Base-by-base conservation (phyloP, 2,329 filamentous ascomycete genomes). In the Phoma sp. region DNA sequence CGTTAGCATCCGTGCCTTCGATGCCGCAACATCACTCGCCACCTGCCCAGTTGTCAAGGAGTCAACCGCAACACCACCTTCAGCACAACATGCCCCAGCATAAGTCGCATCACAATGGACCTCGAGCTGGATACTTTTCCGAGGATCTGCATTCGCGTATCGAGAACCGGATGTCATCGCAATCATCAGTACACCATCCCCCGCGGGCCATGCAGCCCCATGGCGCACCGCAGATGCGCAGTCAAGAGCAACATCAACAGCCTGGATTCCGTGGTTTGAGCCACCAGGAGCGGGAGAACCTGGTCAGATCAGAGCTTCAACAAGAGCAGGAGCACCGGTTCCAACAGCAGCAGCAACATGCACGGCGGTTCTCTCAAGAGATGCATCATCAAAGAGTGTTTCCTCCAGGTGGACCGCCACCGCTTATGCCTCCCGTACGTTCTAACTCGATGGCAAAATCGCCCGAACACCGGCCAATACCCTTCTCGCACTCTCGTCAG, bases 61-160 rank as follows among this genome's bases (percentile, higher is more conserved):
- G 53, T 12, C 67, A 66, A 24, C 53, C 64, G n/a, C 69, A 69
- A 35, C 64, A 71, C 32, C 69, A 65, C 40, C 68, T 67, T 19
- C 64, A 68, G 48, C 67, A 66, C 31, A 57, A 62, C 21, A 49
- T 67, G 22, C 63, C 69, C 12, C 72, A 71, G 32, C 63, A 68
- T 19, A 73, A 72, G 46, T 54, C 64, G 24, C 64, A 67, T 36
- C 64, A 66, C 39, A 62, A 60, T 31, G 70, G 68, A 13, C 74
- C 74, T 55, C 69, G 63, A 44, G 65, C 68, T 37, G 74, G 74
- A 2, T 76, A 67, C 51, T 76, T 76, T 46, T 73, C 72, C 13
- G 70, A 75, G 46, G 70, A 73, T 17, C n/a, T 65, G 21, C 60
- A 65, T 7, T 33, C 64, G 7, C 70, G 72, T 31, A 48, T 62